A percentile compares a stretch with the other conserved stretches of the same genome.
Evolutionary conservation across 148 eudicot genomes (phyloP).

Genomic region (Silene uniflora): DNA sequence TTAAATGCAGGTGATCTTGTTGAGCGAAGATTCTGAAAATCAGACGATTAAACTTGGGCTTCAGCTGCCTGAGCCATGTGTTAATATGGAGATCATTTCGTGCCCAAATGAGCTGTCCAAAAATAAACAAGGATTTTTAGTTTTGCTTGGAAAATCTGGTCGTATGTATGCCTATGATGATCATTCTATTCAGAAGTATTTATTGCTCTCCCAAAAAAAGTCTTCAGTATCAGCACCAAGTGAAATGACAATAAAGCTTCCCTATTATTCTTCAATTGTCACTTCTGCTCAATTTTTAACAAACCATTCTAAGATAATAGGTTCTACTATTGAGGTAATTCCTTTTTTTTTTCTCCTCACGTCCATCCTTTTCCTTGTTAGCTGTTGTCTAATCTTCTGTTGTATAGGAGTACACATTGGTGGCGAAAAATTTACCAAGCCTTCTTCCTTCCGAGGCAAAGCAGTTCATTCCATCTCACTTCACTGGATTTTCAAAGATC

Average conservation of each 20-base stretch:
- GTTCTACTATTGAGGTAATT: conserved; percentile 55
- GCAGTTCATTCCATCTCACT: conserved; percentile 44
- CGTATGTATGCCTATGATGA: conserved; percentile 74
- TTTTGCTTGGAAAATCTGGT: conserved; percentile 80
- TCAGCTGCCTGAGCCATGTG: conserved; percentile 63
- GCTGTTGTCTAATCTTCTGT: conserved; percentile 2
- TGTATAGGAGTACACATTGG: conserved; percentile 45
- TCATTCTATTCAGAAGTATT: conserved; percentile 60
- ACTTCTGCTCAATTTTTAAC: conserved; percentile 54
- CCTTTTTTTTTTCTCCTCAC: background rate
- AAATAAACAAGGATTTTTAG: conserved; percentile 51
- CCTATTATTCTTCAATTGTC: conserved; percentile 56
- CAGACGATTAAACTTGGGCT: conserved; percentile 79
- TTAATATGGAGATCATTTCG: conserved; percentile 63
- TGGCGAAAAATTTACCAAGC: conserved; percentile 45
- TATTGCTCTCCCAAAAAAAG: conserved; percentile 61
- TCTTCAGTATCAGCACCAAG: conserved; percentile 69
- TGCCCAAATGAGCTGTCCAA: conserved; percentile 51
- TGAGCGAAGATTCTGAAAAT: conserved; percentile 74
- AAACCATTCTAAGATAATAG: conserved; percentile 34
- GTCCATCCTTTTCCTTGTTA: conserved; percentile 1
- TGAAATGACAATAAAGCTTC: conserved; percentile 63
- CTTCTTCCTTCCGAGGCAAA: conserved; percentile 60
- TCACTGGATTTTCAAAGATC: conserved; percentile 58
- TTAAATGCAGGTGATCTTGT: conserved; percentile 60